Evolutionary conservation across 306 rosid species (phyloP).

Genomic region (Erythrophleum fordii): DNA sequence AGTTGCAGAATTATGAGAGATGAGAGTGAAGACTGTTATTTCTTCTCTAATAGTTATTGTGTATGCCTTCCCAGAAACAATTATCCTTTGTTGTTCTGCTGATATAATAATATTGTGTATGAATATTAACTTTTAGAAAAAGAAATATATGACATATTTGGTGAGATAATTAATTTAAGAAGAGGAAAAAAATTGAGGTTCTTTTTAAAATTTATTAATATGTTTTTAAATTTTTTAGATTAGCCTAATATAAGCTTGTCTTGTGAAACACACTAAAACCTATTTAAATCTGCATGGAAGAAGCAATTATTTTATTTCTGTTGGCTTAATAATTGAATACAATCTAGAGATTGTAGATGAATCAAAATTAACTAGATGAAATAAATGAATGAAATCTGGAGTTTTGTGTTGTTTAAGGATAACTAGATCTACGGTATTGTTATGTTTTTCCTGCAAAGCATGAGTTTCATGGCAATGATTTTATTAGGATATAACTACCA

Average conservation of each 20-base stretch:
- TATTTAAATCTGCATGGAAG: slow-evolving; percentile 9
- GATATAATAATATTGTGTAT: neutral
- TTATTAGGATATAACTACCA: neutral
- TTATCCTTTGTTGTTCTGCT: neutral
- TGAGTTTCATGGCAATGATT: slow-evolving; percentile 21
- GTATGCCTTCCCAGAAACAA: neutral
- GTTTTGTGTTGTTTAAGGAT: slow-evolving; percentile 1
- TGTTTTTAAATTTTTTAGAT: too few species aligned
- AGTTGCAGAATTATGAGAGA: neutral
- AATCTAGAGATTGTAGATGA: slow-evolving; percentile 21
- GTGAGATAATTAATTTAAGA: neutral
- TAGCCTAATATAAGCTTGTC: too few species aligned
- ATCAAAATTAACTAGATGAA: neutral
- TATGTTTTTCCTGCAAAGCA: slow-evolving; percentile 14
- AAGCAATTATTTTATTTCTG: neutral
- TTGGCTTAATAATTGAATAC: neutral
- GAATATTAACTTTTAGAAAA: neutral
- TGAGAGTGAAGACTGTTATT: neutral
- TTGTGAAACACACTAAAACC: neutral
- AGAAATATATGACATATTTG: neutral
- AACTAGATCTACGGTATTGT: neutral
- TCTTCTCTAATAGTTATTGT: neutral
- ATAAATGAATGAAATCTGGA: slow-evolving; percentile 15
- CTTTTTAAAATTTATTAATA: neutral
- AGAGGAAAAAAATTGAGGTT: neutral